Evolutionary conservation across 1,284 basidiomycete species (phyloP).

Genomic region (Sanghuangporus baumii): DNA sequence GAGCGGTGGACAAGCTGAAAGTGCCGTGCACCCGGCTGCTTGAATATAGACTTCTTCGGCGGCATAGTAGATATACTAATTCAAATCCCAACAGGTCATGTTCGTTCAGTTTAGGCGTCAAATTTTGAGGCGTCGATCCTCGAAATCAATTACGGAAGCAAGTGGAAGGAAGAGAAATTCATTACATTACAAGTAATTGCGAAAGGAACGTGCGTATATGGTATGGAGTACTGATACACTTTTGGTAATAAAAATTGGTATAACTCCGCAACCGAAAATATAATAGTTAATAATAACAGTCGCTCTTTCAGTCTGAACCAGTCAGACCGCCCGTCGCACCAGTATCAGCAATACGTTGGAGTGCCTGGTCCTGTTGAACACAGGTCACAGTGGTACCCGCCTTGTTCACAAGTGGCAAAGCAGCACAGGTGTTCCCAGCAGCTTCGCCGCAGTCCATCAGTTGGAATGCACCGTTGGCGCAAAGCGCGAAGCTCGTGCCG

Average conservation of each 20-base stretch:
- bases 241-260: background rate
- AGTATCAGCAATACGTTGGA: conserved; percentile 36
- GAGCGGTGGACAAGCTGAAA: conserved; percentile 98
- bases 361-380: conserved; percentile 36
- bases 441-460: conserved; percentile 34
- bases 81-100: background rate
- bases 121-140: background rate
- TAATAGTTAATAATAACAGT: background rate
- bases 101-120: background rate
- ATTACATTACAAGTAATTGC: too few relatives aligned
- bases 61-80: conserved; percentile 1
- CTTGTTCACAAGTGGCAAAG: conserved; percentile 47
- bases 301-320: conserved; percentile 22
- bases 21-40: conserved; percentile 83
- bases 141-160: background rate
- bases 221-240: background rate
- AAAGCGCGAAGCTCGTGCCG: conserved; percentile 32
- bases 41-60: conserved; percentile 74
- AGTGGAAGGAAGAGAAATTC: background rate
- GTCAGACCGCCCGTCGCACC: conserved; percentile 42
- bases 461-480: conserved; percentile 30
- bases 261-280: background rate
- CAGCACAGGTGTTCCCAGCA: conserved; percentile 37
- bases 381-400: conserved; percentile 45
- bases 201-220: background rate